phyloP scores from a whole-genome alignment of 1,139 yeast species.

The Entelexis paramagnoliae region DNA sequence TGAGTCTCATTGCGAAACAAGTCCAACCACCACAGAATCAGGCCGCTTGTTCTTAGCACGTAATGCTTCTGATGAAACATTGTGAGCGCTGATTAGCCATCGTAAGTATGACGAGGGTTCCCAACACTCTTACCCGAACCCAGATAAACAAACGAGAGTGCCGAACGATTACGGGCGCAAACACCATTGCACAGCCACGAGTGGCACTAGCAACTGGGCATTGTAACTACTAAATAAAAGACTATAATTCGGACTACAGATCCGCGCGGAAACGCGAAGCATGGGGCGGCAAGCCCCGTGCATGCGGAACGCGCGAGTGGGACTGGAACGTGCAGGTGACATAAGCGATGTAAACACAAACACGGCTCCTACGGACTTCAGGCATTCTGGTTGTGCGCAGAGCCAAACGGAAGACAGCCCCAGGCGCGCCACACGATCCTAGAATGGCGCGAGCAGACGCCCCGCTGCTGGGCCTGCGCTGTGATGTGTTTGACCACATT shows the following conservation, averaged over 20 bases:
- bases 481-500: constrained; percentile 14
- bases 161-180: no score
- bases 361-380: neutral
- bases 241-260: no score
- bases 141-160: neutral
- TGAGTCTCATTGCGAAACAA: no score
- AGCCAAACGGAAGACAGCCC: neutral
- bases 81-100: neutral
- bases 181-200: no score
- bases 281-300: neutral
- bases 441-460: constrained; percentile 9
- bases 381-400: neutral
- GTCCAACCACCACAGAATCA: no score
- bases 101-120: neutral
- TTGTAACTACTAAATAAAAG: no score
- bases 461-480: constrained; percentile 16
- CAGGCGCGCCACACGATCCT: neutral
- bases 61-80: no score
- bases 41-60: no score
- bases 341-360: constrained; percentile 7
- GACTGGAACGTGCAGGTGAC: constrained; percentile 9
- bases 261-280: no score
- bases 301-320: constrained; percentile 3
- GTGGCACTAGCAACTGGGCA: no score
- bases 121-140: neutral